phyloP scores from a whole-genome alignment of 2,329 filamentous ascomycete species.

The Calonectria multiphialidica region DNA sequence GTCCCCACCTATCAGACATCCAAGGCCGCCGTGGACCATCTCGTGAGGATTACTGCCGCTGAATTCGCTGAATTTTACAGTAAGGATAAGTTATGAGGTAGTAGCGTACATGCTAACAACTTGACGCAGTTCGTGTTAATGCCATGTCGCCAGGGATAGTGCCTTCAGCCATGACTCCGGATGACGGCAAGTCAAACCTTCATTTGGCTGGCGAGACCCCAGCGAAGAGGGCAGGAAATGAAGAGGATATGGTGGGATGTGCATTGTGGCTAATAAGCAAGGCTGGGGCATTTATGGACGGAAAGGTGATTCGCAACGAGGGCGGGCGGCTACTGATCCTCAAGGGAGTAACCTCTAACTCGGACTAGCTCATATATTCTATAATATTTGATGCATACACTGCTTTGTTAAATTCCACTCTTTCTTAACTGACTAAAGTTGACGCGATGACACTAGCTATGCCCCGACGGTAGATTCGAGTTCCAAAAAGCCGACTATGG shows the following conservation, averaged over 20 bases:
- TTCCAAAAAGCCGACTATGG: neutral
- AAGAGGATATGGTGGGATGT: neutral
- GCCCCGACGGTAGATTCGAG: neutral
- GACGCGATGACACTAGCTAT: neutral
- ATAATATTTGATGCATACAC: neutral
- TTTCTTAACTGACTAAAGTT: neutral
- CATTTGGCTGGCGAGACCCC: neutral
- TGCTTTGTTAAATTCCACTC: neutral
- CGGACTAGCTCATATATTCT: neutral
- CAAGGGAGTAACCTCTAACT: constrained; percentile 1
- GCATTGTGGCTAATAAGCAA: constrained; percentile 5
- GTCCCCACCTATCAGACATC: neutral
- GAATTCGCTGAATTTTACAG: constrained; percentile 8
- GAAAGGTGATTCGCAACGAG: constrained; percentile 1
- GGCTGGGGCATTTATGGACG: constrained; percentile 1
- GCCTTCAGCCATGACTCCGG: neutral
- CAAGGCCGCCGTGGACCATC: constrained; percentile 6
- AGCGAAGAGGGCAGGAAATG: neutral
- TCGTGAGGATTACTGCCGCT: constrained; percentile 1
- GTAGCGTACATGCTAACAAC: neutral
- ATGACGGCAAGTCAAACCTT: constrained; percentile 5
- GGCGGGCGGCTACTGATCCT: neutral
- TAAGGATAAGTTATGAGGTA: too few species aligned
- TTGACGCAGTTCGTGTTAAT: neutral
- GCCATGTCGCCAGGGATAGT: constrained; percentile 1